Evolutionary conservation across 2,329 filamentous ascomycete genomes (phyloP).

Genomic region (Parasarocladium wereldwijsianum): DNA sequence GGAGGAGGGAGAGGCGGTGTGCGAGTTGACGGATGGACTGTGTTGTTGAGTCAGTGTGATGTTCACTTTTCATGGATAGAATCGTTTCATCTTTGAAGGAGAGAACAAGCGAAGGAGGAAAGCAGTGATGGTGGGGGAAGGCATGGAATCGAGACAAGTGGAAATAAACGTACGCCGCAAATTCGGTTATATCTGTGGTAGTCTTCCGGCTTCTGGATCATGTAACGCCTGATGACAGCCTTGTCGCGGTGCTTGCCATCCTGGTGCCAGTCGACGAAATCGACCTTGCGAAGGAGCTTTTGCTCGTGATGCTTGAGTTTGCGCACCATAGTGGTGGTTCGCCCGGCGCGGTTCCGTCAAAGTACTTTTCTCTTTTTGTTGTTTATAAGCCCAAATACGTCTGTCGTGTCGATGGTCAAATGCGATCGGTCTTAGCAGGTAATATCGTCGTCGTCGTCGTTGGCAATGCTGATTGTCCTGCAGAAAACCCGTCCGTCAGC

Average conservation of each 20-base stretch:
- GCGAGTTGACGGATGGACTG: constrained; percentile 79
- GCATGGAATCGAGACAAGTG: too few relatives aligned
- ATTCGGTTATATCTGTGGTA: constrained; percentile 56
- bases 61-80: background rate
- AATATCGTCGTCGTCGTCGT: too few relatives aligned
- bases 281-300: constrained; percentile 82
- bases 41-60: constrained; percentile 6
- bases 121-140: constrained; percentile 8
- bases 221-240: constrained; percentile 67
- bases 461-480: too few relatives aligned
- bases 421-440: too few relatives aligned
- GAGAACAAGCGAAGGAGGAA: constrained; percentile 12
- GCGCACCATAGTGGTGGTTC: constrained; percentile 59
- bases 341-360: background rate
- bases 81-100: too few relatives aligned
- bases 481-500: too few relatives aligned
- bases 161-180: constrained; percentile 48
- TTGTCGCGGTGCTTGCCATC: constrained; percentile 79
- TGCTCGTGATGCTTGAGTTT: constrained; percentile 96
- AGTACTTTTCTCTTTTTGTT: background rate
- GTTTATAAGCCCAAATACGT: too few relatives aligned
- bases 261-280: constrained; percentile 88
- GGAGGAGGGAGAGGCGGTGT: constrained; percentile 73
- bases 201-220: constrained; percentile 78
- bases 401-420: too few relatives aligned